These are phyloP conservation scores for Xylaria sp. DNA, from an alignment of 2,329 filamentous ascomycete species.

Conservation along the genomic window DNA sequence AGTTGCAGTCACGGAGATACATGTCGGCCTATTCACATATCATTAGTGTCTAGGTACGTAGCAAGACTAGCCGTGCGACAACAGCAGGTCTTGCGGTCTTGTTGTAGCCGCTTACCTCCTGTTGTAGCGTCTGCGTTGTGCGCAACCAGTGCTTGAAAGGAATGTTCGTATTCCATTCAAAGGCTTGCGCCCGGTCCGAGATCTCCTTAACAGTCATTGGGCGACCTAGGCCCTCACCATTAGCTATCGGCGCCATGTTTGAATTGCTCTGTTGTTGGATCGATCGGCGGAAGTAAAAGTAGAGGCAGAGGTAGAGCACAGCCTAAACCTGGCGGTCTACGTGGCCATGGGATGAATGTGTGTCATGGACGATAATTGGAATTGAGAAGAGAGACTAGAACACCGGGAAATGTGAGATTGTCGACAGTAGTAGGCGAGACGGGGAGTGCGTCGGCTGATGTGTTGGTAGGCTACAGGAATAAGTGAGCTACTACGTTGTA, in stretches of 20 bases:
- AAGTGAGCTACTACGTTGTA: constrained; percentile 19
- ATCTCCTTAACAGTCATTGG: constrained; percentile 84
- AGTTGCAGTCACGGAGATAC: constrained; percentile 86
- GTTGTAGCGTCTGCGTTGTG: constrained; percentile 80
- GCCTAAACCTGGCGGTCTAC: constrained; percentile 18
- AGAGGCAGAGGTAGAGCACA: constrained; percentile 1
- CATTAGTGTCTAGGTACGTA: constrained; percentile 16
- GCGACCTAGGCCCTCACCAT: constrained; percentile 50
- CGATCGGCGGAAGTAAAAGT: constrained; percentile 6
- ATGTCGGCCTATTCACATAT: constrained; percentile 73
- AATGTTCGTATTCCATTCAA: constrained; percentile 82
- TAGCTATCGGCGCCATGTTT: constrained; percentile 28
- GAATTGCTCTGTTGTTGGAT: constrained; percentile 9
- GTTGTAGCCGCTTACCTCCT: constrained; percentile 71
- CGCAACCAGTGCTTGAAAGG: constrained; percentile 84
- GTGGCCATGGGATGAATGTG: constrained; percentile 31
- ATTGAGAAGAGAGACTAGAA: not conserved
- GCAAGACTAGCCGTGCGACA: not conserved
- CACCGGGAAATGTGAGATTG: not conserved
- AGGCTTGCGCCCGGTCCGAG: constrained; percentile 77
- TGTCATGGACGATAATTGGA: not conserved
- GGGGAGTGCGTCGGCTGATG: not conserved
- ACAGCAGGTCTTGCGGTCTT: not conserved
- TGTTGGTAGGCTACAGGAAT: not conserved
- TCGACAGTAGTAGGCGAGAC: not conserved